These are phyloP conservation scores for Salix exigua DNA, from an alignment of 345 rosid species.

Conservation along the genomic window DNA sequence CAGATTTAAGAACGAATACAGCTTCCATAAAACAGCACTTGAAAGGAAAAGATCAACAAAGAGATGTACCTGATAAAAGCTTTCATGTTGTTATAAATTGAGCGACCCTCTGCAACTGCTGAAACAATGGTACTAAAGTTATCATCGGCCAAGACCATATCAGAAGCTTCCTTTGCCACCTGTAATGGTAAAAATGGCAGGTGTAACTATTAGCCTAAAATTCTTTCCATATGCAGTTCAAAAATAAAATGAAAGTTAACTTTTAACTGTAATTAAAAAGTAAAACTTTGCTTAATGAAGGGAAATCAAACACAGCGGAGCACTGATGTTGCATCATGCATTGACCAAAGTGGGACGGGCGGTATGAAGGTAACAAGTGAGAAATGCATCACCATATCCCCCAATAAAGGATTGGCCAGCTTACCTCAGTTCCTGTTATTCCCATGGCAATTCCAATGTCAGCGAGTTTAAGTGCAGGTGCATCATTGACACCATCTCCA, in stretches of 20 bases:
- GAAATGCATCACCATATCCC: not conserved
- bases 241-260: not conserved
- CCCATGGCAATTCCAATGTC: conserved; percentile 98
- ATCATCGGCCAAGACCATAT: conserved; percentile 95
- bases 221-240: not conserved
- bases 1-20: conserved; percentile 12
- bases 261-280: not conserved
- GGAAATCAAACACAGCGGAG: no score
- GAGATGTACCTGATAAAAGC: conserved; percentile 72
- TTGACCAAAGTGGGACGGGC: not conserved
- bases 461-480: conserved; percentile 91
- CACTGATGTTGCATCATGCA: no score
- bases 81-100: conserved; percentile 88
- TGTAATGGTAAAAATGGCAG: conserved; percentile 20
- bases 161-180: conserved; percentile 98
- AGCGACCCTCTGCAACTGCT: conserved; percentile 89
- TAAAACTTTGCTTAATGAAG: no score
- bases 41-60: not conserved
- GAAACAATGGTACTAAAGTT: conserved; percentile 78
- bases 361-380: not conserved
- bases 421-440: conserved; percentile 95
- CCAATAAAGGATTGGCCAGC: not conserved
- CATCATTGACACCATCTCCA: conserved; percentile 97
- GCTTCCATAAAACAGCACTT: not conserved
- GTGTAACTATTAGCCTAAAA: not conserved